phyloP scores from a whole-genome alignment of 1,284 basidiomycete genomes.

The Trichosporon sp. region DNA sequence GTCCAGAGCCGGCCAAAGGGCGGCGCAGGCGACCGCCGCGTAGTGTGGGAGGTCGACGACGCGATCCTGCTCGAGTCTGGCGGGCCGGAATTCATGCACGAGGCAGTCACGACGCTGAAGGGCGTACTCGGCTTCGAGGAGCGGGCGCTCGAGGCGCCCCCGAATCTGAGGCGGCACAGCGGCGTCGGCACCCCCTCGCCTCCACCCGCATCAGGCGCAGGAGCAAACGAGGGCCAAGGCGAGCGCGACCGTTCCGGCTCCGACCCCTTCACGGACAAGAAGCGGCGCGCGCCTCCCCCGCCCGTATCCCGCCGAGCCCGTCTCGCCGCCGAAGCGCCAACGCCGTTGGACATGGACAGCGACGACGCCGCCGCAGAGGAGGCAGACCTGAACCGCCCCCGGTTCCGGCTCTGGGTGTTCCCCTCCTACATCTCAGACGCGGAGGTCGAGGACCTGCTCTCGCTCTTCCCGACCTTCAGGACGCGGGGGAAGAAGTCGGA shows the following conservation, averaged over 20 bases:
- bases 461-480: constrained; percentile 41
- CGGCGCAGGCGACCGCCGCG: constrained; percentile 41
- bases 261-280: constrained; percentile 49
- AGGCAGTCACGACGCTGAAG: constrained; percentile 50
- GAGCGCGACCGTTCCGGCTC: constrained; percentile 31
- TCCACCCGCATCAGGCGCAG: background rate
- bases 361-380: constrained; percentile 43
- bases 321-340: constrained; percentile 4
- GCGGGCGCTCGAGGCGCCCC: constrained; percentile 45
- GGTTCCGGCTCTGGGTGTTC: constrained; percentile 51
- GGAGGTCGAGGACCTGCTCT: constrained; percentile 43
- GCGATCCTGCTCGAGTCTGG: constrained; percentile 54
- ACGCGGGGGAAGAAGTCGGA: constrained; percentile 30
- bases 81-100: constrained; percentile 54
- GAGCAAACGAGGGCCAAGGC: background rate
- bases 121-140: constrained; percentile 53
- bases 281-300: constrained; percentile 35
- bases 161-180: constrained; percentile 33
- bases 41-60: constrained; percentile 56
- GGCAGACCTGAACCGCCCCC: constrained; percentile 45
- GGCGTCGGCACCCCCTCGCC: background rate
- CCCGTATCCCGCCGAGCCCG: constrained; percentile 34
- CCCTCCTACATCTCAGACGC: constrained; percentile 49
- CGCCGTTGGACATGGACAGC: constrained; percentile 35
- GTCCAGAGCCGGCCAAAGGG: constrained; percentile 45